A percentile compares a stretch with the other conserved stretches of the same genome.
Conservation (phyloP, 2,329 filamentous ascomycete species). For the Myriangium duriaei region DNA sequence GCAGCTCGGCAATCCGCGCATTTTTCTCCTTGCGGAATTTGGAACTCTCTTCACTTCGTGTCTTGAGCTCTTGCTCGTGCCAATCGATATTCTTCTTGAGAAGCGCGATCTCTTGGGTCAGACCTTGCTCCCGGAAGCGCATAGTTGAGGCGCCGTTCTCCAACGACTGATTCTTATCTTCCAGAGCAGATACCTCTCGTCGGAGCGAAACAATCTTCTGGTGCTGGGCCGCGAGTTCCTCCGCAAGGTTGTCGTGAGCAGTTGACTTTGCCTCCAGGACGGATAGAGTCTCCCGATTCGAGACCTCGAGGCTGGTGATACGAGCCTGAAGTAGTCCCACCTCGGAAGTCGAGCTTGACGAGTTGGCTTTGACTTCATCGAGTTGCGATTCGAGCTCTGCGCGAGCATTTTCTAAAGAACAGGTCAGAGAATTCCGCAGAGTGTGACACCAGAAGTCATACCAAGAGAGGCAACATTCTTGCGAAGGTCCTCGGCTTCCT, state of each 20-base stretch:
- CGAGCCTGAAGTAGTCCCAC: slow-evolving; percentile 67
- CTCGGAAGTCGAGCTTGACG: slow-evolving; percentile 59
- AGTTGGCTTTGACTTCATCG: slow-evolving; percentile 61
- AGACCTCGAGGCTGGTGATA: slow-evolving; percentile 75
- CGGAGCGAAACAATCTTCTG: slow-evolving; percentile 74
- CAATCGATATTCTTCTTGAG: slow-evolving; percentile 86
- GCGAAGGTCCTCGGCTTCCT: slow-evolving; percentile 70
- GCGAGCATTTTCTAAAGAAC: slow-evolving; percentile 54
- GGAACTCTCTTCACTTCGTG: slow-evolving; percentile 72
- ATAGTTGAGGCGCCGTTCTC: slow-evolving; percentile 68
- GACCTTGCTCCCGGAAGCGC: slow-evolving; percentile 79
- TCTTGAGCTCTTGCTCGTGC: slow-evolving; percentile 84
- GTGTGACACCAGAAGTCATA: slow-evolving; percentile 26
- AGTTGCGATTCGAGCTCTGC: slow-evolving; percentile 72
- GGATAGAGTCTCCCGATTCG: slow-evolving; percentile 79
- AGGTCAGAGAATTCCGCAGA: slow-evolving; percentile 13
- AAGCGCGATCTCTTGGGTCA: slow-evolving; percentile 82
- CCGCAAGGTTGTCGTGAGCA: slow-evolving; percentile 71
- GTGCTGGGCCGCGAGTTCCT: slow-evolving; percentile 79
- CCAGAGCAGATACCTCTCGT: slow-evolving; percentile 67
- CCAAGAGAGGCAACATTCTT: slow-evolving; percentile 74
- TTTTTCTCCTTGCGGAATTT: slow-evolving; percentile 94
- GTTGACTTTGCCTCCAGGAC: slow-evolving; percentile 82
- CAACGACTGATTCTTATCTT: slow-evolving; percentile 72
- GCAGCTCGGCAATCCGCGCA: slow-evolving; percentile 73